phyloP scores from a whole-genome alignment of 2,329 filamentous ascomycete species.

The Colletotrichum sp. region DNA sequence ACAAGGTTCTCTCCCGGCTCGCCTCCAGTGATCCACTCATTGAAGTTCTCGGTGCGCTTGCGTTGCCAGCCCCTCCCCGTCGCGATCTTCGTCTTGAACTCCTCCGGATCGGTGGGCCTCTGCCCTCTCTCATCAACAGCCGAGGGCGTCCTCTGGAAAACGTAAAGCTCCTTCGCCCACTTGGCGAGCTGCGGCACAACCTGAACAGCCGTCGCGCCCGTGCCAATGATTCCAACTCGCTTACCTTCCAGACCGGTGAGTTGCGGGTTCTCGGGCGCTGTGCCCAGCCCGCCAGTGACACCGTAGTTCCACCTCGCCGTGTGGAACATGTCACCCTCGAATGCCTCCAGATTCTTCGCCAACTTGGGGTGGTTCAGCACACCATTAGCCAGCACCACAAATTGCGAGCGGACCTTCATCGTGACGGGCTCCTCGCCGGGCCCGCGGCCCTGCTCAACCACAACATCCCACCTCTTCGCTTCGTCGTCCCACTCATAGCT shows the following conservation, averaged over 20 bases:
- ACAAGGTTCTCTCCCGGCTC: slow-evolving; percentile 47
- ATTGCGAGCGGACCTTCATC: slow-evolving; percentile 41
- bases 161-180: slow-evolving; percentile 54
- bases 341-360: slow-evolving; percentile 46
- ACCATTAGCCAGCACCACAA: slow-evolving; percentile 43
- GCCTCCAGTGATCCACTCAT: slow-evolving; percentile 34
- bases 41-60: slow-evolving; percentile 49
- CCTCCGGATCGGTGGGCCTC: slow-evolving; percentile 42
- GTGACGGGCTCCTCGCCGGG: slow-evolving; percentile 26
- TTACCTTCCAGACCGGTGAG: slow-evolving; percentile 51
- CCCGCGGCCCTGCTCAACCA: slow-evolving; percentile 28
- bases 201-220: slow-evolving; percentile 54
- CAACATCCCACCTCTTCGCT: slow-evolving; percentile 25
- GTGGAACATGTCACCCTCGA: slow-evolving; percentile 48
- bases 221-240: slow-evolving; percentile 54
- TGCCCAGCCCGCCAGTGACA: slow-evolving; percentile 40
- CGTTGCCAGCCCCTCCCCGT: slow-evolving; percentile 53
- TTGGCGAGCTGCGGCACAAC: slow-evolving; percentile 49
- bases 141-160: slow-evolving; percentile 62
- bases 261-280: slow-evolving; percentile 37
- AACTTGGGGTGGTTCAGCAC: slow-evolving; percentile 44
- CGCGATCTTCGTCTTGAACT: slow-evolving; percentile 42
- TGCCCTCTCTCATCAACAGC: slow-evolving; percentile 43
- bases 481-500: slow-evolving; percentile 52
- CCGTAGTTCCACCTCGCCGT: slow-evolving; percentile 52